Evolutionary conservation across 257 asterid genomes (phyloP), one percentile per base, ranked within the genome.

Genomic region (Eustoma russellianum): DNA sequence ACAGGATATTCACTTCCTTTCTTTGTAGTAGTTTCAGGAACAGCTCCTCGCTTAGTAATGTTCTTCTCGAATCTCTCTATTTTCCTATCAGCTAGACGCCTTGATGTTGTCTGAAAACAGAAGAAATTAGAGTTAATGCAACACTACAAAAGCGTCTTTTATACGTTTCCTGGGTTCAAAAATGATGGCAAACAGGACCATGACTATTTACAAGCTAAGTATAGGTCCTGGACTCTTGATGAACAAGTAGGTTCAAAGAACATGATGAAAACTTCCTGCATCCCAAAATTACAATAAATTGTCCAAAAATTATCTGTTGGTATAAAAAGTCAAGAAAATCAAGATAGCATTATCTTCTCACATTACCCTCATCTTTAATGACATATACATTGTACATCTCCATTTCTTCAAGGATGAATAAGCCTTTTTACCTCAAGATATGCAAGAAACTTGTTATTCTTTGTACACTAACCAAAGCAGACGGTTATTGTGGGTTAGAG

Each of bases 21-120:
- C 84, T 91, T 91, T 55, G 84, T 53, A 40, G 67, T 70, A 8
- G 85, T 76, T 71, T 91, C 97, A 4, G 88, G 81, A 52, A 91
- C 86, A 12, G 81, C 66, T 63, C 97, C 98, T 15, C 98, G 75
- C 67, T 59, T 87, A 49, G 94, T 85, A 19, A 91, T 85, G 66
- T 91, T 91, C 85, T 88, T 91, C 76, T 91, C 90, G 58, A 91
- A 91, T 75, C 41, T 91, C 86, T 77, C 90, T 6, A 85, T 66
- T 79, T 91, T 91, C 82, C 93, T 84, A 64, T 68, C 87, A 48
- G 95, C 87, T 56, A 91, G 80, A 74, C 95, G 90, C 83, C 79
- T 82, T 55, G 98, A 82, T 41, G 94, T 88, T 54, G 97, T 91
- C 98, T 91, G 79, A 16, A 57, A 6, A 69, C 17, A 59, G 28